These are phyloP conservation scores for Colletotrichum australisinense DNA, from an alignment of 2,329 filamentous ascomycete genomes.

Conservation along the genomic window DNA sequence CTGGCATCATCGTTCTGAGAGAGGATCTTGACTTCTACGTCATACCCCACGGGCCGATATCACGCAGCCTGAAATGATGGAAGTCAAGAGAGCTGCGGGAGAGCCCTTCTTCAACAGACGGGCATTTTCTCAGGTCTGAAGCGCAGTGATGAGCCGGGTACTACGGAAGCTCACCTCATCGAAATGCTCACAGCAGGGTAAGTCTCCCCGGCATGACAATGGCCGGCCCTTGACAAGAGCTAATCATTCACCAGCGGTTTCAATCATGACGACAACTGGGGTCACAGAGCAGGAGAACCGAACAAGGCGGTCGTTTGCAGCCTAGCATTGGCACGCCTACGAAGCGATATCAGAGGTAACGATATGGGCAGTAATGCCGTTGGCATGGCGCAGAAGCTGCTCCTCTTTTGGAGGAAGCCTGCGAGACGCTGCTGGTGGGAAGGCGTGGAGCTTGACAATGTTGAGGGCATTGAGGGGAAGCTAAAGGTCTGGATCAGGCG, in stretches of 20 bases:
- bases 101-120: constrained; percentile 86
- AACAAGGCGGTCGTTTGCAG: constrained; percentile 99
- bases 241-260: constrained; percentile 75
- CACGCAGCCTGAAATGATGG: constrained; percentile 89
- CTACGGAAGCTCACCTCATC: constrained; percentile 97
- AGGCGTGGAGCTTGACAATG: constrained; percentile 88
- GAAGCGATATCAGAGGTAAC: constrained; percentile 90
- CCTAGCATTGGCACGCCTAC: constrained; percentile 89
- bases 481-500: constrained; percentile 98
- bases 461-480: constrained; percentile 90
- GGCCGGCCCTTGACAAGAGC: constrained; percentile 2
- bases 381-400: constrained; percentile 97
- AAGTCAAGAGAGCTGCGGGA: constrained; percentile 92
- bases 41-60: constrained; percentile 91
- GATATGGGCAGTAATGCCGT: constrained; percentile 82
- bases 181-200: constrained; percentile 99
- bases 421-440: constrained; percentile 99
- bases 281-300: constrained; percentile 95
- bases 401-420: constrained; percentile 98
- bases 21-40: constrained; percentile 98
- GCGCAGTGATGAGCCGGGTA: constrained; percentile 94
- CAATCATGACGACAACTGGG: constrained; percentile 95
- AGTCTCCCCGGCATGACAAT: constrained; percentile 48
- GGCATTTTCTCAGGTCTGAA: constrained; percentile 97
- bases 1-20: constrained; percentile 95